Evolutionary conservation across 805 yeast species (phyloP).

Genomic region (Wickerhamiella musiphila): DNA sequence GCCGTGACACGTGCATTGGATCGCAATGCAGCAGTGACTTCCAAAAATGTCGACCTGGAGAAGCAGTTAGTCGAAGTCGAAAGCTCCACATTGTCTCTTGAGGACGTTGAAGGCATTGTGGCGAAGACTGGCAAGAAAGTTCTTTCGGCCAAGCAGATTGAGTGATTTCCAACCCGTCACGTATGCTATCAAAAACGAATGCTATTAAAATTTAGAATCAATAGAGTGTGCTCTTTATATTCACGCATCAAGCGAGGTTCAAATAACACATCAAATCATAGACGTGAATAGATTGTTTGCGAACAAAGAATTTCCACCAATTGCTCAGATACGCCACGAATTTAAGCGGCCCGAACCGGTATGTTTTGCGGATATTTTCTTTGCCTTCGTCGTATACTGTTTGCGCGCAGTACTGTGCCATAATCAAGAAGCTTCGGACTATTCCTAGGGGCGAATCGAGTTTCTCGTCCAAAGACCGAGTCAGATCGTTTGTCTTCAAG

Average conservation of each 20-base stretch:
- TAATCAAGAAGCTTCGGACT: conserved; percentile 69
- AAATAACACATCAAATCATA: no score
- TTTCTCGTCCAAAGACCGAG: conserved; percentile 73
- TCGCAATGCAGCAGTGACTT: conserved; percentile 55
- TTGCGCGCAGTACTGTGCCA: conserved; percentile 78
- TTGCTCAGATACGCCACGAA: no score
- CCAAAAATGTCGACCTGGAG: conserved; percentile 58
- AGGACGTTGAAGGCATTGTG: conserved; percentile 63
- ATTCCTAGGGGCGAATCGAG: conserved; percentile 71
- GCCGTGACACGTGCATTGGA: conserved; percentile 68
- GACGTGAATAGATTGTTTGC: no score
- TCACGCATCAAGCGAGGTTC: no score
- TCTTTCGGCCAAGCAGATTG: conserved; percentile 35
- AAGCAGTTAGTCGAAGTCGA: conserved; percentile 68
- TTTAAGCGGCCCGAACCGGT: no score
- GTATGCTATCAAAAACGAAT: no score
- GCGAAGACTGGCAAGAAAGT: conserved; percentile 84
- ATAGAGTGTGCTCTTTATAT: no score
- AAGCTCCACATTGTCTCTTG: conserved; percentile 38
- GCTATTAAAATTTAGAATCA: no score
- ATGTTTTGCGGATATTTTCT: conserved; percentile 26
- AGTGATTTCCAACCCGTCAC: no score
- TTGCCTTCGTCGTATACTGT: conserved; percentile 55
- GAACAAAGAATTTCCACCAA: no score
- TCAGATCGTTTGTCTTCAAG: conserved; percentile 83